Evolutionary conservation across 495 filamentous ascomycete species (phyloP), one percentile per base, ranked within the genome.

Genomic region (Usnea hakonensis): DNA sequence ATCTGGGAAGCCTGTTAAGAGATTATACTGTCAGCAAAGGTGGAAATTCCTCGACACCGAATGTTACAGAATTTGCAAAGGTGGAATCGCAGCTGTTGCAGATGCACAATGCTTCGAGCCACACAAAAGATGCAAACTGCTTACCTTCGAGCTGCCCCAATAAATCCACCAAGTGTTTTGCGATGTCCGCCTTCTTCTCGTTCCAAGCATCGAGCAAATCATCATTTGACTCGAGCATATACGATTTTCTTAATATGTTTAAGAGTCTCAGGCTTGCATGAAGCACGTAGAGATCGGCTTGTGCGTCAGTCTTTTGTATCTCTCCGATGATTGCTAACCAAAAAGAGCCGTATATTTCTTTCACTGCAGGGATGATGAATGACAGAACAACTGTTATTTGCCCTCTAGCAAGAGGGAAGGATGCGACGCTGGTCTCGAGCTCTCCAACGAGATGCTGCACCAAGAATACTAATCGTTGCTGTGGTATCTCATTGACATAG

Each of bases 391-490:
- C 86, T 61, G 86, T 83, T 2, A 90, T 80, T 60, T 71, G 77
- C 48, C 82, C 59, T 26, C 48, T 16, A 36, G 36, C 44, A 16
- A 46, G 11, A 32, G 72, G 70, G 19, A 73, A 63, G 23, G 74
- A 64, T 11, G 75, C 57, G 2, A 77, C 68, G n/a, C 79, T 77
- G 0, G 81, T 79, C 37, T 87, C 77, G 2, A 89, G 72, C 82
- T 88, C 91, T 21, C 83, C 78, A 11, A 87, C 77, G 9, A 96
- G 73, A 65, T 92, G 85, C 71, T 90, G 90, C 36, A 91, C 81
- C 30, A 92, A 85, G 69, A 95, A 90, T 4, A 97, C 85, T 38
- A 91, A 67, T 38, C 92, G 81, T 68, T 93, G 90, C 35, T 88
- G 88, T 19, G 90, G 88, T 54, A 95, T 78, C 21, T 74, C 75